Percentiles rank a stretch among this genome's conserved stretches.
Evolutionary conservation across 1,139 yeast species (phyloP).

Genomic region (Candida tropicalis): DNA sequence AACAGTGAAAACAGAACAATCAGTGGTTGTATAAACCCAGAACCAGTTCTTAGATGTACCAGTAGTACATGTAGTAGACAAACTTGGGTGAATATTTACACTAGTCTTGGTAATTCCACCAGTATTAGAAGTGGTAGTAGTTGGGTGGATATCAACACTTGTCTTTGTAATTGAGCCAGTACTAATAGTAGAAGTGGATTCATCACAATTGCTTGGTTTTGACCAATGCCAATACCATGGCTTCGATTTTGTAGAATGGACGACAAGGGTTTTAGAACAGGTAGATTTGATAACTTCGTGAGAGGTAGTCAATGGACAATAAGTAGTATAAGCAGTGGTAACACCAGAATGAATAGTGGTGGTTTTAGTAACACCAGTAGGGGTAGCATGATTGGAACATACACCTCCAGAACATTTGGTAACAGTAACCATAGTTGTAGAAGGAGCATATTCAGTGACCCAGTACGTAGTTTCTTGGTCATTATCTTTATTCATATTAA

Average conservation of each 20-base stretch:
- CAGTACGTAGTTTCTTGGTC: not conserved
- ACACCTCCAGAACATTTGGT: conserved; percentile 20
- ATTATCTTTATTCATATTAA: not conserved
- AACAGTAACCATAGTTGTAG: conserved; percentile 25
- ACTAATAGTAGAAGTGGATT: not conserved
- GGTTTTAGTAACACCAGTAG: conserved; percentile 28
- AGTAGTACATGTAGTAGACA: not conserved
- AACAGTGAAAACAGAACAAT: not conserved
- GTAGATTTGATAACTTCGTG: conserved; percentile 5
- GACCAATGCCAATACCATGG: conserved; percentile 3
- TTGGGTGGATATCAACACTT: not conserved
- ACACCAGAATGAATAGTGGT: conserved; percentile 8
- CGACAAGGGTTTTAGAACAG: conserved; percentile 1
- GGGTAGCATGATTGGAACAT: conserved; percentile 25
- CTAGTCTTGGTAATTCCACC: not conserved
- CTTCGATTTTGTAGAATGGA: not conserved
- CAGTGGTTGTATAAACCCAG: not conserved
- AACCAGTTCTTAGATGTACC: not conserved
- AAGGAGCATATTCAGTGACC: conserved; percentile 10
- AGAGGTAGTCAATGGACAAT: conserved; percentile 25
- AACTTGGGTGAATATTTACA: not conserved
- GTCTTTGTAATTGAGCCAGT: not conserved
- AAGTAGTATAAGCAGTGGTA: conserved; percentile 27
- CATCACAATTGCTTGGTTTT: conserved; percentile 1
- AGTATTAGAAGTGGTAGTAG: not conserved